Evolutionary conservation across 768 basidiomycete species (phyloP), one percentile per base, ranked within the genome.

Genomic region (Chalciporus piperatus): DNA sequence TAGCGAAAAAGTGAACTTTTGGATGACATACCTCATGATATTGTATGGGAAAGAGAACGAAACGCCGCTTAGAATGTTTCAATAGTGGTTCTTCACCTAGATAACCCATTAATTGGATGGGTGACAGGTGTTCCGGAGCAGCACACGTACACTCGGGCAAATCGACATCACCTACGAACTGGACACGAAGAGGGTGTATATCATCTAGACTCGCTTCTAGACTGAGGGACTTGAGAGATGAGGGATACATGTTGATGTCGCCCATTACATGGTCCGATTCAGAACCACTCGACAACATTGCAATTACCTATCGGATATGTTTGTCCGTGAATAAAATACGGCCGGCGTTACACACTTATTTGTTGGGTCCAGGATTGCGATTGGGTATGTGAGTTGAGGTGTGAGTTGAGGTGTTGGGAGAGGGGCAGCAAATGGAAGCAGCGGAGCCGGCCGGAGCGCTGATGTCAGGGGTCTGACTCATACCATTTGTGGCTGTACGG

Each of bases 41-140:
- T 70, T 92, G 84, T 57, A 97, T 94, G 3, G 95, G 95, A 67
- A 94, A 96, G 17, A 98, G 75, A 10, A 95, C 90, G 62, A 98
- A 95, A 49, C 94, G 82, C 50, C 82, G 80, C 59, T 78, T 82
- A 3, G 84, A 84, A 50, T 81, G 81, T 65, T 81, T 86, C 44
- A 96, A 74, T 4, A 97, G 71, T n/a, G 93, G 92, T 64, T 95
- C 93, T 50, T 89, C 61, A 16, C 33, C 58, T 62, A 40, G 4
- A 10, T 13, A 39, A 30, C 23, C 6, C 6, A 3, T 27, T 27
- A 27, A 27, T 27, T 27, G 27, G 27, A 27, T 9, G 6, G n/a
- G n/a, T 27, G 22, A 22, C 22, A 22, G 4, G 27, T 3, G 2
- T 27, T 9, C 9, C 10, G 35, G 45, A 3, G 11, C 13, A 9